Percentiles rank a stretch among this genome's conserved stretches.
Evolutionary conservation across 2,329 filamentous ascomycete species (phyloP).

Genomic region (Fusarium metavorans): DNA sequence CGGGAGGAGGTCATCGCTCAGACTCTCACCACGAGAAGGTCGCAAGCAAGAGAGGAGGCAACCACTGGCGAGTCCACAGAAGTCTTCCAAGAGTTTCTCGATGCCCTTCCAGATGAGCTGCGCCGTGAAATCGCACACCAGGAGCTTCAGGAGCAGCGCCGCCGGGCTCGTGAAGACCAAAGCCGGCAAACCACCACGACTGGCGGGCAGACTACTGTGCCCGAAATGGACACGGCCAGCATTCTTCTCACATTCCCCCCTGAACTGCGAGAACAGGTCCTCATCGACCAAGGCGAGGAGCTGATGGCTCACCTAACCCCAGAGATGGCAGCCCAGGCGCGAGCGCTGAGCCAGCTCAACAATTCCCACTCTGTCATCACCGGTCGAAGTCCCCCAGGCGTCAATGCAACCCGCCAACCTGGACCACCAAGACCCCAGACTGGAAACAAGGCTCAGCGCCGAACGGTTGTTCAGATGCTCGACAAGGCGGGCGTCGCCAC

Average conservation of each 20-base stretch:
- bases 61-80: constrained; percentile 81
- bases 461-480: constrained; percentile 93
- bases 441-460: constrained; percentile 77
- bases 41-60: constrained; percentile 77
- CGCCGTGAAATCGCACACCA: constrained; percentile 91
- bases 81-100: constrained; percentile 92
- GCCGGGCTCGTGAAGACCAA: constrained; percentile 85
- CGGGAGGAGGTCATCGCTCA: constrained; percentile 95
- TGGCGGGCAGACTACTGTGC: constrained; percentile 64
- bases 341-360: constrained; percentile 68
- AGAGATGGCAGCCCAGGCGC: constrained; percentile 87
- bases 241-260: constrained; percentile 93
- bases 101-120: constrained; percentile 90
- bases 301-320: constrained; percentile 86
- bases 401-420: constrained; percentile 31
- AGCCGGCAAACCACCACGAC: constrained; percentile 73
- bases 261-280: constrained; percentile 83
- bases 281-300: constrained; percentile 92
- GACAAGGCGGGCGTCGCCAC: constrained; percentile 97
- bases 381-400: constrained; percentile 47
- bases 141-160: constrained; percentile 88
- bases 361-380: constrained; percentile 47
- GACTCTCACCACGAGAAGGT: constrained; percentile 85
- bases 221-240: constrained; percentile 92
- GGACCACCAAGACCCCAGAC: constrained; percentile 54